A percentile compares a stretch with the other conserved stretches of the same genome.
These are phyloP conservation scores for Physaria fendleri DNA, from an alignment of 345 rosid genomes.

Conservation along the genomic window DNA sequence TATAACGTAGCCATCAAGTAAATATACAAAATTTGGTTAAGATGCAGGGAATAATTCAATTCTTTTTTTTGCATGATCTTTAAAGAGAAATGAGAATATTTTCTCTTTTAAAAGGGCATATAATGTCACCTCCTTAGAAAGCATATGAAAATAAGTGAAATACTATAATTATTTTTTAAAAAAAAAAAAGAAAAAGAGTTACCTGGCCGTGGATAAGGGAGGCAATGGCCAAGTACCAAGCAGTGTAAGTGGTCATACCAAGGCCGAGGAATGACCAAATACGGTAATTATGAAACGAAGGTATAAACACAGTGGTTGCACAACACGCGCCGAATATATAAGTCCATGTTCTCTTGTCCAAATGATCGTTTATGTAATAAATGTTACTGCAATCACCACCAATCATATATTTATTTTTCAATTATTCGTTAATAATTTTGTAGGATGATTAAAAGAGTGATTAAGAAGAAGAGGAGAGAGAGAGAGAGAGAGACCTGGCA, in stretches of 20 bases:
- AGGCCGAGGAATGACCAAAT: constrained; percentile 99
- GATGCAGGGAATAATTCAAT: constrained; percentile 15
- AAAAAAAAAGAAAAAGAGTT: neutral
- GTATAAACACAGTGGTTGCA: constrained; percentile 97
- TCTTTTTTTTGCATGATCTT: constrained; percentile 12
- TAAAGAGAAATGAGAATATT: constrained; percentile 14
- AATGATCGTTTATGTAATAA: constrained; percentile 85
- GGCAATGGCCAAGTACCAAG: constrained; percentile 90
- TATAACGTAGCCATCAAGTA: constrained; percentile 89
- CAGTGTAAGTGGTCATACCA: constrained; percentile 99
- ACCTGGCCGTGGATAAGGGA: constrained; percentile 87
- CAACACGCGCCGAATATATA: constrained; percentile 99
- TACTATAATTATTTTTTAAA: neutral
- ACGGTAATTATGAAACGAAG: constrained; percentile 96
- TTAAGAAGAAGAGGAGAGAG: too few species aligned
- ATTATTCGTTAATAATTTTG: neutral
- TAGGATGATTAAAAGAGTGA: too few species aligned
- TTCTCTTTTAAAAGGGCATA: constrained; percentile 4
- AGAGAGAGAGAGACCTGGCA: too few species aligned
- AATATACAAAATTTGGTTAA: constrained; percentile 29
- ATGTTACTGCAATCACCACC: constrained; percentile 61
- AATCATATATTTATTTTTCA: neutral
- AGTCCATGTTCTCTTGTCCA: constrained; percentile 99
- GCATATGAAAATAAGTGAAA: constrained; percentile 21
- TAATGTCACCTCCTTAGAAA: constrained; percentile 29